Evolutionary conservation across 2,329 filamentous ascomycete genomes (phyloP).

Genomic region (Ophiocordyceps camponoti-leonardi): DNA sequence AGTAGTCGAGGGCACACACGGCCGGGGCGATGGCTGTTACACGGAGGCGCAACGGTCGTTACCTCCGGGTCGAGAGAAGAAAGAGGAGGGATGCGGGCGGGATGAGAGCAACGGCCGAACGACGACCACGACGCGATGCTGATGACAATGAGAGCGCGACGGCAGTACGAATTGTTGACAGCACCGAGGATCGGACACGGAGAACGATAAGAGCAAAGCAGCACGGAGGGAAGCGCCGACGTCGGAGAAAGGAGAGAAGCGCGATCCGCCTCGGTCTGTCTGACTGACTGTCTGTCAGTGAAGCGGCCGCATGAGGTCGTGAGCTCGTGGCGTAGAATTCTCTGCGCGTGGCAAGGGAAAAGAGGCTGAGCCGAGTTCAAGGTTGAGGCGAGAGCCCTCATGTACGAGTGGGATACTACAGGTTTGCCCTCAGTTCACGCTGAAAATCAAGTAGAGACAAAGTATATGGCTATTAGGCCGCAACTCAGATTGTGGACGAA

Average conservation of each 20-base stretch:
- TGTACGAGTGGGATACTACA: not conserved
- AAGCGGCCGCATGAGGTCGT: conserved; percentile 2
- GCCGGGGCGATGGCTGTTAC: conserved; percentile 4
- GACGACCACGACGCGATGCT: not conserved
- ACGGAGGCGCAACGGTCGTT: conserved; percentile 4
- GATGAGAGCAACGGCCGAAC: not conserved
- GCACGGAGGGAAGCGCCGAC: not conserved
- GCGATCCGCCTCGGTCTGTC: not conserved
- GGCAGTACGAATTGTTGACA: not conserved
- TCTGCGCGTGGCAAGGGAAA: not conserved
- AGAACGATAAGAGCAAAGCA: not conserved
- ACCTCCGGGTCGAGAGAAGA: conserved; percentile 1
- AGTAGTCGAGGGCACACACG: conserved; percentile 2
- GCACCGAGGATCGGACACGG: not conserved
- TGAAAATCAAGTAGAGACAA: not conserved
- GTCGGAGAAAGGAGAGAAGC: not conserved
- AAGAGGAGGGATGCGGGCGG: not conserved
- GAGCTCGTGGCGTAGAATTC: not conserved
- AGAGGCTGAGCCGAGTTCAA: not conserved
- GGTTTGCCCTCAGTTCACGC: not conserved
- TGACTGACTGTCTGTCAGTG: conserved; percentile 1
- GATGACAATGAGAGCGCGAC: not conserved
- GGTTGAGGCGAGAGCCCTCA: not conserved
- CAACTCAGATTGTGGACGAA: not conserved
- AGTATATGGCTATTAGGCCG: not conserved